Evolutionary conservation across 2,329 filamentous ascomycete genomes (phyloP), one percentile per base, ranked within the genome.

Genomic region (Ascochyta lentis): DNA sequence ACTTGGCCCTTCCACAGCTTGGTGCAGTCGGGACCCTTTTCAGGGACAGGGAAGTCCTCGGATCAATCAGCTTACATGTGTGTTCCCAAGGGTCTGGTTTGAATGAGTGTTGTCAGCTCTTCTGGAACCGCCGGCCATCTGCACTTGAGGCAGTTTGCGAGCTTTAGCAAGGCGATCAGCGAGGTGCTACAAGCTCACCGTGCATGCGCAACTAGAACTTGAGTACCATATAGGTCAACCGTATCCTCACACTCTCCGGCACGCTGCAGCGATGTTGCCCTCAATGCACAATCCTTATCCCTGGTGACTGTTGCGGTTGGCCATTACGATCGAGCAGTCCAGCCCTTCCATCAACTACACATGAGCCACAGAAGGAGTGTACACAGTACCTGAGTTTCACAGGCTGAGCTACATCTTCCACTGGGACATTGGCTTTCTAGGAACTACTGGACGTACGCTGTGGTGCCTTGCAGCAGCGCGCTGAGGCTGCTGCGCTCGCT

Each of bases 101-200:
- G 6, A 22, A 22, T 45, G 26, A 33, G 16, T 24, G 49, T 26
- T 45, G 34, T 51, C 41, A 39, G 34, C 40, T 34, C 38, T 12
- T 49, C 34, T 54, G 26, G 39, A 19, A 34, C 33, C 47, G 38
- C 33, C 47, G 38, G 7, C 19, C 10, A 42, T 39, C 24, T 54
- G 59, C 59, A 42, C 40, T 41, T 67, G 65, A 67, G 63, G 38
- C 44, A 63, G 53, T 66, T 66, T 66, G 65, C 58, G 61, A 59
- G 49, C 55, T 29, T 66, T 65, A 54, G 35, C 49, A 38, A 51
- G 16, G 47, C 49, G 50, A 54, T 58, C 48, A 54, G 42, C 35
- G 35, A 50, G 39, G 60, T 54, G 37, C 45, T 52, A 41, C 34
- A 50, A 22, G 26, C 34, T 39, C 44, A 31, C 24, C n/a, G 22